Evolutionary conservation across 129 eudicot genomes (phyloP), one percentile per base, ranked within the genome.

Genomic region (Helianthus tuberosus): DNA sequence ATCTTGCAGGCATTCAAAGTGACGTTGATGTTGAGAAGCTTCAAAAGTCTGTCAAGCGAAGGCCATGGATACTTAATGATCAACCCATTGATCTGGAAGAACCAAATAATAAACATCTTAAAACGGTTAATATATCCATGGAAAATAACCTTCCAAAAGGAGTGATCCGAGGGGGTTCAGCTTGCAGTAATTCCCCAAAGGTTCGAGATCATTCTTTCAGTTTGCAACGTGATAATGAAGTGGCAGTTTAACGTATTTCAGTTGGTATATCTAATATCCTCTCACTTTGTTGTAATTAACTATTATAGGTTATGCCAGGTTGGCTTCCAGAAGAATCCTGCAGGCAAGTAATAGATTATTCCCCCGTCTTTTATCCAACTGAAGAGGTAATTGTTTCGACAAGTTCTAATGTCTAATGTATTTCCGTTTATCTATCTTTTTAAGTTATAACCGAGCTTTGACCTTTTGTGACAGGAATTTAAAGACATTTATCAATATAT

Each of bases 111-210:
- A 79, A 77, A 77, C 81, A 54, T 80, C 73, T 60, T 55, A 70
- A 75, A 20, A 79, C 35, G 84, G 96, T 92, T 41, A 77, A 79
- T 65, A 71, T 35, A 8, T 68, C 81, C 29, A 49, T 58, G 62
- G 72, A 76, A 64, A 67, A 67, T 78, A 17, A 75, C 66, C 90
- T 89, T 74, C 98, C 98, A 4, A 87, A 78, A 82, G 98, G 98
- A 76, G 88, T 87, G 48, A 75, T 79, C 35, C 88, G 88, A 65
- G 96, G 97, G 75, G 84, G 92, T 79, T 23, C 89, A 76, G 74
- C 58, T 52, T 85, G 91, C 73, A 64, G 36, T 44, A 81, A 73
- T 12, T 85, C 89, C 69, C 87, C 72, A 62, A 87, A 92, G 96
- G 98, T 92, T 68, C 13, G 23, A 68, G 46, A 48, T 60, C 46